A percentile compares a stretch with the other conserved stretches of the same genome.
Conservation (phyloP, 257 asterid species). For the Hygrophila difformis region DNA sequence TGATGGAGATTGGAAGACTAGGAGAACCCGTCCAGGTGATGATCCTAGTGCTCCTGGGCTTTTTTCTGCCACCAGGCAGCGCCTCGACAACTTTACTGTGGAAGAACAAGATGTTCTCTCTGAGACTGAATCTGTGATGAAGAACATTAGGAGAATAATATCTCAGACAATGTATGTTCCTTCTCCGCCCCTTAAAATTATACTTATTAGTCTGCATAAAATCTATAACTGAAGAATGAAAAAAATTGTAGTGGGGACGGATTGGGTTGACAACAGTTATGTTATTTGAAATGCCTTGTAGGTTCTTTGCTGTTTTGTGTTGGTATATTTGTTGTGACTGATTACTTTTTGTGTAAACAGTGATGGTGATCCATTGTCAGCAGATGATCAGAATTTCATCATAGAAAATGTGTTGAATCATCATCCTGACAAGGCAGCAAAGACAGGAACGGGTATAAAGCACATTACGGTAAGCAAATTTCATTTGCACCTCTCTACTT, state of each 20-base stretch:
- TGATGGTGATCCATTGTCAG: slow-evolving; percentile 73
- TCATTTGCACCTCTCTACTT: not conserved
- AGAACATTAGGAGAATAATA: slow-evolving; percentile 63
- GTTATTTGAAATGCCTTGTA: too few species aligned
- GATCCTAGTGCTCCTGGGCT: slow-evolving; percentile 32
- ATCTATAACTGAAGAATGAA: too few species aligned
- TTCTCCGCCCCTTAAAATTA: slow-evolving; percentile 6
- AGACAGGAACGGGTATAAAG: slow-evolving; percentile 75
- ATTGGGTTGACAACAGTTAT: too few species aligned
- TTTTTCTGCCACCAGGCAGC: slow-evolving; percentile 54
- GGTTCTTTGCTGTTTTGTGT: too few species aligned
- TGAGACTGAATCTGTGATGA: slow-evolving; percentile 56
- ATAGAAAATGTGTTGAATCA: slow-evolving; percentile 61
- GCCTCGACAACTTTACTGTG: slow-evolving; percentile 60
- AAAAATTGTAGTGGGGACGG: too few species aligned
- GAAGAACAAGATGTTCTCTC: slow-evolving; percentile 77
- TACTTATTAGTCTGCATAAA: not conserved
- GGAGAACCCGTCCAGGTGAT: slow-evolving; percentile 41
- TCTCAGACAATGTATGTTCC: slow-evolving; percentile 55
- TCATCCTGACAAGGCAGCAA: slow-evolving; percentile 76
- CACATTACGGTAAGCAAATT: slow-evolving; percentile 50
- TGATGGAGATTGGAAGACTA: slow-evolving; percentile 53
- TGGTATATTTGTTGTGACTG: slow-evolving; percentile 7
- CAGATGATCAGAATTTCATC: slow-evolving; percentile 73
- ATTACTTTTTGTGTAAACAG: slow-evolving; percentile 31